Evolutionary conservation across 345 rosid genomes (phyloP).

Genomic region (Populus simonii): DNA sequence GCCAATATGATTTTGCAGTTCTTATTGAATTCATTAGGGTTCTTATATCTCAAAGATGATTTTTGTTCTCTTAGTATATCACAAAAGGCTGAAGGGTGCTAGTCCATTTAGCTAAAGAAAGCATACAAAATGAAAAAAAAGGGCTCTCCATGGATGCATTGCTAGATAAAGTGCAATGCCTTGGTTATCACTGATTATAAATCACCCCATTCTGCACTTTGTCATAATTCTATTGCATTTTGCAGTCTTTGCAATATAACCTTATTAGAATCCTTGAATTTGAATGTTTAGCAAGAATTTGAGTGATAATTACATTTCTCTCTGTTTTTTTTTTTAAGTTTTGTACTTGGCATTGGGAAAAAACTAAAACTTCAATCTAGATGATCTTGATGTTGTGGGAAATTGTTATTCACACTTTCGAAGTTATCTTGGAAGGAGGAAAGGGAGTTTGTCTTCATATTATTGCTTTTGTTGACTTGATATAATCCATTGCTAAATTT

Average conservation of each 20-base stretch:
- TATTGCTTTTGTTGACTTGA: neutral
- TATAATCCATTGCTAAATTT: neutral
- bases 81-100: neutral
- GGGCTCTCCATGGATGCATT: neutral
- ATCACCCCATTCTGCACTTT: neutral
- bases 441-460: constrained; percentile 29
- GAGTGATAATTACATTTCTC: neutral
- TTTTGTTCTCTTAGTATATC: neutral
- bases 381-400: constrained; percentile 66
- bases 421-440: constrained; percentile 48
- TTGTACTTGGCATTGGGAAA: constrained; percentile 85
- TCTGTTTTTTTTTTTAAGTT: constrained; percentile 33
- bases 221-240: neutral
- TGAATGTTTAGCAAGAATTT: neutral
- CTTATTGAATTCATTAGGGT: neutral
- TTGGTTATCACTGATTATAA: neutral
- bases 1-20: neutral
- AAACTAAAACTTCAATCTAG: constrained; percentile 83
- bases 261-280: neutral
- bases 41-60: neutral
- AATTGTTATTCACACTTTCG: constrained; percentile 76
- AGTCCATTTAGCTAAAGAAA: neutral
- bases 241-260: neutral
- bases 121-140: neutral
- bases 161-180: neutral